Evolutionary conservation across 2,329 filamentous ascomycete species (phyloP), one percentile per base, ranked within the genome.

Genomic region (Tolypocladium nubicola): DNA sequence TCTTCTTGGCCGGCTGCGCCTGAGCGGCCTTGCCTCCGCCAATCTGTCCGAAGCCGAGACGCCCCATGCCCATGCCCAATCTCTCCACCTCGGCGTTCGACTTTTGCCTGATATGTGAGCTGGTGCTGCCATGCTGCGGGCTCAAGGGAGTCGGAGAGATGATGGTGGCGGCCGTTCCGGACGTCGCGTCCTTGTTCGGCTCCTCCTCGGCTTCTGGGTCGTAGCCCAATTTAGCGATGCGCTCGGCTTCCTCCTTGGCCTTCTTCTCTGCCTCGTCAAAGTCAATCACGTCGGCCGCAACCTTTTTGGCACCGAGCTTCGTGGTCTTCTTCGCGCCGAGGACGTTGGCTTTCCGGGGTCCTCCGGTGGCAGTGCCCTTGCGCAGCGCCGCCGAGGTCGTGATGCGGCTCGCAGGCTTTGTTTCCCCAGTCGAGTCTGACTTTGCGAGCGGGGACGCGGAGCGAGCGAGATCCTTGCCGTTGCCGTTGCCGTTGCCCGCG

Each of bases 251-350:
- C 73, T 97, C 94, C 72, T 93, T 96, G 49, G 94, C 94, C 75
- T 95, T 96, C 73, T 89, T 90, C 79, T 99, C 94, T 3, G 92
- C 94, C 71, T 93, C 94, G 62, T 99, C 94, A 67, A 99, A 99
- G 75, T 99, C 93, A 61, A 99, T 92, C 14, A 85, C 76, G 63
- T 92, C 88, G 52, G 79, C 81, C 4, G 80, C 83, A 39, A 96
- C 83, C 79, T 97, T 97, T 83, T 97, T 97, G 35, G 86, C 93
- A 40, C 93, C 94, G 13, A 97, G 80, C 76, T 95, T 96, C 50
- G 82, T 87, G 16, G 79, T 80, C 78, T 92, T 94, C 78, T 93
- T 94, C 38, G 87, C 88, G 59, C 89, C 88, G 30, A 95, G 80
- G n/a, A 97, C 86, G 66, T 89, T 94, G 56, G 86, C 78, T 76